phyloP scores from a whole-genome alignment of 1,139 yeast species.

The Taphrina wiesneri region DNA sequence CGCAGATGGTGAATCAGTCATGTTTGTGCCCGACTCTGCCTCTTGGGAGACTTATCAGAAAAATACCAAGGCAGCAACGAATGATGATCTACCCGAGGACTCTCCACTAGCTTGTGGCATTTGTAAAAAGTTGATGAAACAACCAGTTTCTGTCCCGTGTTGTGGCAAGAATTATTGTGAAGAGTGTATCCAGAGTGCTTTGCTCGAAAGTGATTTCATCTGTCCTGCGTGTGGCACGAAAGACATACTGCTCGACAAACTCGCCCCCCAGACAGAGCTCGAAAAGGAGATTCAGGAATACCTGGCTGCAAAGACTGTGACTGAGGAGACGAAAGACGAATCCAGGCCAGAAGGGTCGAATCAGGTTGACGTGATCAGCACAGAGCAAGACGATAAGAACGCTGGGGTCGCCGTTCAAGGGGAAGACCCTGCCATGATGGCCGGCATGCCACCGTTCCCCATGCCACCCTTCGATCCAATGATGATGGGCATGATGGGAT shows the following conservation, averaged over 20 bases:
- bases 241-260: slow-evolving; percentile 67
- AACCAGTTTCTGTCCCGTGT: slow-evolving; percentile 87
- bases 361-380: neutral
- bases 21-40: slow-evolving; percentile 83
- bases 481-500: slow-evolving; percentile 36
- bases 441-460: slow-evolving; percentile 39
- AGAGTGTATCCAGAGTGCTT: slow-evolving; percentile 64
- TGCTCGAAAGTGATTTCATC: slow-evolving; percentile 80
- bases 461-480: slow-evolving; percentile 40
- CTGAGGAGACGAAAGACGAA: neutral
- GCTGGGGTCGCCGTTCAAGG: neutral
- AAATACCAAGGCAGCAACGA: slow-evolving; percentile 53
- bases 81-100: slow-evolving; percentile 58
- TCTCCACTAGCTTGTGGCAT: slow-evolving; percentile 62
- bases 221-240: slow-evolving; percentile 83
- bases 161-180: slow-evolving; percentile 65
- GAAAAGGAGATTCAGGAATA: neutral
- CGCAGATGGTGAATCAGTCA: slow-evolving; percentile 92
- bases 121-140: slow-evolving; percentile 60
- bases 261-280: slow-evolving; percentile 1
- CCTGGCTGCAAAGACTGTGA: neutral
- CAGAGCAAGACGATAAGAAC: neutral
- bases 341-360: neutral
- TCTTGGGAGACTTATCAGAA: slow-evolving; percentile 80
- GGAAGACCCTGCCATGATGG: neutral